Conservation (phyloP, 169 alveolate genomes). For the Cryptosporidium parvum region DNA sequence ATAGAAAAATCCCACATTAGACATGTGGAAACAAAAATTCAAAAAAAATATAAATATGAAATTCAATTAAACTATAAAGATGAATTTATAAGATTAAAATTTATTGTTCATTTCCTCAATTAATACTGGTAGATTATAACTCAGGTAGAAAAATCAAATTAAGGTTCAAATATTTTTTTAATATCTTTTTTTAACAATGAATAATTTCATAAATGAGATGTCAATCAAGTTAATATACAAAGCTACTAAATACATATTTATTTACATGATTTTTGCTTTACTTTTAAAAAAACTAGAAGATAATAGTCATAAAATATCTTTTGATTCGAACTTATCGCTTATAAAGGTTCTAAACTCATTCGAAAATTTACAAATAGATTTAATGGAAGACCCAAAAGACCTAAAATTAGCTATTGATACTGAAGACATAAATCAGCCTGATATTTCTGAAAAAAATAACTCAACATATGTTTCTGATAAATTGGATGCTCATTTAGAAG, state of each 20-base stretch:
- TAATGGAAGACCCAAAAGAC: background rate
- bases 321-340: background rate
- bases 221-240: background rate
- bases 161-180: too few relatives aligned
- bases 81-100: background rate
- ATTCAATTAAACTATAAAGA: background rate
- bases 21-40: conserved; percentile 12
- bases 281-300: background rate
- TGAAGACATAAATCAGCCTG: background rate
- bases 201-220: background rate
- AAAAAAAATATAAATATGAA: background rate
- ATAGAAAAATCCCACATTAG: conserved; percentile 19
- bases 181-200: background rate
- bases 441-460: background rate
- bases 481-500: background rate
- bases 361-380: background rate
- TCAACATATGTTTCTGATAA: background rate
- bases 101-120: background rate
- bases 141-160: background rate
- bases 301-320: background rate
- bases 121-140: too few relatives aligned
- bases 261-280: background rate
- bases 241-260: background rate
- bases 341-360: background rate
- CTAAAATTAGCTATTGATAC: background rate